These are phyloP conservation scores for Cercospora sp. DNA, from an alignment of 2,329 filamentous ascomycete species.

Conservation along the genomic window DNA sequence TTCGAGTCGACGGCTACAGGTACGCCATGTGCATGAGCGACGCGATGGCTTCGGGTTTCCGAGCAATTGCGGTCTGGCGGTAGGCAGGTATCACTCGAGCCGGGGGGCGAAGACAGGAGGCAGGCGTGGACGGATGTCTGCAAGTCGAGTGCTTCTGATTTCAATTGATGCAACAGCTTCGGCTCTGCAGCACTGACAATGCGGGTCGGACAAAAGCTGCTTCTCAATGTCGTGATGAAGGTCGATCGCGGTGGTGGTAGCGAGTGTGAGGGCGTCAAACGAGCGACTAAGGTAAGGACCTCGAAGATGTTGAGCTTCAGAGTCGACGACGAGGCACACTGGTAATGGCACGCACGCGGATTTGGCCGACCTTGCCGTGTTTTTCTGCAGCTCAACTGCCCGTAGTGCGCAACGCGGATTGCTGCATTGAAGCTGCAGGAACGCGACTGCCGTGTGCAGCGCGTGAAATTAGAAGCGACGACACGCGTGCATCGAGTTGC, in stretches of 20 bases:
- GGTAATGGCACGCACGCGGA: not conserved
- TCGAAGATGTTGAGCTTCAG: not conserved
- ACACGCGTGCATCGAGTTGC: not conserved
- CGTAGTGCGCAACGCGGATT: not conserved
- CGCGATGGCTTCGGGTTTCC: not conserved
- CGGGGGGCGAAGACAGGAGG: not conserved
- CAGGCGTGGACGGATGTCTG: constrained; percentile 3
- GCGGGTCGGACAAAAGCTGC: not conserved
- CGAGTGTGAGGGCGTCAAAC: constrained; percentile 1
- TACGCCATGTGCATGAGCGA: constrained; percentile 13
- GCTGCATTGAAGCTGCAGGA: not conserved
- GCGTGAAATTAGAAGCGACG: not conserved
- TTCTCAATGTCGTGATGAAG: not conserved
- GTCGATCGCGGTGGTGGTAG: not conserved
- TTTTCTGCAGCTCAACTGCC: not conserved
- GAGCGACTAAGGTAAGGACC: not conserved
- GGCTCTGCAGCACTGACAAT: not conserved
- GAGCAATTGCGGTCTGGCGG: constrained; percentile 9
- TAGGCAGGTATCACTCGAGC: constrained; percentile 1
- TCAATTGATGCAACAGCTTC: constrained; percentile 4
- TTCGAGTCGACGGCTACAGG: not conserved
- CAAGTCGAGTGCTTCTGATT: not conserved
- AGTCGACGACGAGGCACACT: not conserved
- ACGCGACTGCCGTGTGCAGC: not conserved
- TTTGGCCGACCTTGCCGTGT: not conserved